Percentiles rank a stretch among this genome's conserved stretches.
phyloP scores from a whole-genome alignment of 202 grass and related monocot species.

The Cymbopogon flexuosus region DNA sequence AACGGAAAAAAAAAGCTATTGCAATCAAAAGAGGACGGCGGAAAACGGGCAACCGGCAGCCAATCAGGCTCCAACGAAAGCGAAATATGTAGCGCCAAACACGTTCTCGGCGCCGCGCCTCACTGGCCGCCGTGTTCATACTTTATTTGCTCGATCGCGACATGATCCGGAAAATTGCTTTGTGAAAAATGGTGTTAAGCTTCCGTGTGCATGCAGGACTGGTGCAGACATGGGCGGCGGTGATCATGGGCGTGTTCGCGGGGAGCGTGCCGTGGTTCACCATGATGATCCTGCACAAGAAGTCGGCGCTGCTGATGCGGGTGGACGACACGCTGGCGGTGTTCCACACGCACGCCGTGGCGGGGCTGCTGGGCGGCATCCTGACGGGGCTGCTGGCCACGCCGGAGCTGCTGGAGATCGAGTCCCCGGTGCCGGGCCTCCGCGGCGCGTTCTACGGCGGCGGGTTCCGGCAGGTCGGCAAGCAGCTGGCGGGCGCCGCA shows the following conservation, averaged over 20 bases:
- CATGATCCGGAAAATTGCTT: neutral
- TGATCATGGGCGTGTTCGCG: constrained; percentile 59
- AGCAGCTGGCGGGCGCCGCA: constrained; percentile 48
- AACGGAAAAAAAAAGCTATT: neutral
- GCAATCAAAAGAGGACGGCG: constrained; percentile 10
- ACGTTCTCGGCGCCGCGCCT: neutral
- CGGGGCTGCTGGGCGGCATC: constrained; percentile 53
- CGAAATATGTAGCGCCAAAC: neutral
- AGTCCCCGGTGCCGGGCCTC: constrained; percentile 33
- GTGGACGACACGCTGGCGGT: constrained; percentile 73
- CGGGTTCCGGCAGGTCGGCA: constrained; percentile 48
- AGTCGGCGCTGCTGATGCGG: constrained; percentile 46
- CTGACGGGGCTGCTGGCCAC: constrained; percentile 60
- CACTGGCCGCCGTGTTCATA: neutral
- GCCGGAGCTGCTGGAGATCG: constrained; percentile 40
- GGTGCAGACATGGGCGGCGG: constrained; percentile 65
- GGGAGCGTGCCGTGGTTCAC: constrained; percentile 81
- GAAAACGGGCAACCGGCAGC: neutral
- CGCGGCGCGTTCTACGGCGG: constrained; percentile 58
- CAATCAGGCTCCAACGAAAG: neutral
- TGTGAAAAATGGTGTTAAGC: no score
- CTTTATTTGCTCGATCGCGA: neutral
- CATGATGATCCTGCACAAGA: constrained; percentile 91
- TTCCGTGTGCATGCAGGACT: constrained; percentile 22
- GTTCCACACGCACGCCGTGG: constrained; percentile 75